Percentiles rank a stretch among this genome's conserved stretches.
Evolutionary conservation across 352 stramenopile genomes (phyloP).

Genomic region (Pythium inflatum): DNA sequence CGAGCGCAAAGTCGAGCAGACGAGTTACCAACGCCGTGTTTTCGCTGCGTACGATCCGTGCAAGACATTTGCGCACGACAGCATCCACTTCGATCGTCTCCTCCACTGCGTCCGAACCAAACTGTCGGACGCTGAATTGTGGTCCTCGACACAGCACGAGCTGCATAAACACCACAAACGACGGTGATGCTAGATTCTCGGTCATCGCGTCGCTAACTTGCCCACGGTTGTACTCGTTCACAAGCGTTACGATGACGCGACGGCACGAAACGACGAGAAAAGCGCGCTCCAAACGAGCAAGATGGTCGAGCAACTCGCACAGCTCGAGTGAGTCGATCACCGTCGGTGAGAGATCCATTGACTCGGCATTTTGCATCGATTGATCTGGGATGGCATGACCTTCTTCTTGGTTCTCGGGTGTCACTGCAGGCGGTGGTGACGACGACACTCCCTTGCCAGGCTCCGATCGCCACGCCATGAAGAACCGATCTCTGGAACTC

Average conservation of each 20-base stretch:
- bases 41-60: background rate
- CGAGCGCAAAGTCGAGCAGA: conserved; percentile 59
- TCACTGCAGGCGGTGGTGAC: background rate
- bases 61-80: background rate
- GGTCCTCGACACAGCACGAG: conserved; percentile 57
- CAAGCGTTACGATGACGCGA: conserved; percentile 21
- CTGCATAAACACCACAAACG: conserved; percentile 53
- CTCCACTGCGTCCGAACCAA: background rate
- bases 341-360: conserved; percentile 6
- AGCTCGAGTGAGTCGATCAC: conserved; percentile 22
- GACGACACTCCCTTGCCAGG: background rate
- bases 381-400: background rate
- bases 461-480: conserved; percentile 24
- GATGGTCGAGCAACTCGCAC: conserved; percentile 14
- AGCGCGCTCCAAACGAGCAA: conserved; percentile 18
- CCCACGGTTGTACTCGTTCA: background rate
- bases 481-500: conserved; percentile 46
- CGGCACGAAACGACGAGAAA: conserved; percentile 19
- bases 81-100: background rate
- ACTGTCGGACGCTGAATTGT: conserved; percentile 37
- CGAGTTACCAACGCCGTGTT: background rate
- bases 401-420: conserved; percentile 2
- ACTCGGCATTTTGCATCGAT: background rate
- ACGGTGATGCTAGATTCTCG: conserved; percentile 1
- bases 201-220: background rate